Base-by-base conservation (phyloP, 306 rosid species). In the Trifolium dubium region DNA sequence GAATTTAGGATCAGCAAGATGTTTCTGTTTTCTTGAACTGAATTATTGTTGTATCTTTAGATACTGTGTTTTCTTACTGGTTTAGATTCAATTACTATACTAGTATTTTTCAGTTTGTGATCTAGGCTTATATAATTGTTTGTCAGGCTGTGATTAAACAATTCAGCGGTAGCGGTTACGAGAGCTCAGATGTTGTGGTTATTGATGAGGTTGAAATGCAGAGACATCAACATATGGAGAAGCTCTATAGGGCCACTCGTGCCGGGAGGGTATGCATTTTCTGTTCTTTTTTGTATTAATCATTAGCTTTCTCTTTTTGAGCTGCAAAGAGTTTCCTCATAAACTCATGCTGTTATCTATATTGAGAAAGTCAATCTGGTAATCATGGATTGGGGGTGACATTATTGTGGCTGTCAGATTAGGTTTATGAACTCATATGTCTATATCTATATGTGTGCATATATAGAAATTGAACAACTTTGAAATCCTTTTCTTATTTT, bases 201-300 rank as follows among this genome's bases (percentile, higher is more conserved):
- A 89, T 90, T 70, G 98, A 92, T 85, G 98, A 94, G 85, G 86
- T 86, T 67, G 99, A 94, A 83, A 67, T 94, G 99, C 93, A 90
- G 82, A 90, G 96, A 70, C 97, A 94, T 88, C 99, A 94, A 54
- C 96, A 90, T 34, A 89, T 94, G 17, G 96, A 89, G 77, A 94
- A 81, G 81, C 83, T 90, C 29, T 94, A 94, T 53, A 83, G 86
- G 83, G 85, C 96, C 71, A 94, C 98, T 66, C 97, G 98, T 35
- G 59, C 92, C 1, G 97, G 97, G 79, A 92, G 85, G 99, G 99
- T 94, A 77, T 3, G 60, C 29, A 56, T 43, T 10, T 56, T 43
- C 34, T 65, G 37, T 23, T 50, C 11, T 11, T 71, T 28, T 14
- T 17, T 61, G 7, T 39, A 70, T 64, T 69, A 67, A 71, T 60